phyloP scores from a whole-genome alignment of 2,329 filamentous ascomycete genomes.

The Fusarium camptoceras region DNA sequence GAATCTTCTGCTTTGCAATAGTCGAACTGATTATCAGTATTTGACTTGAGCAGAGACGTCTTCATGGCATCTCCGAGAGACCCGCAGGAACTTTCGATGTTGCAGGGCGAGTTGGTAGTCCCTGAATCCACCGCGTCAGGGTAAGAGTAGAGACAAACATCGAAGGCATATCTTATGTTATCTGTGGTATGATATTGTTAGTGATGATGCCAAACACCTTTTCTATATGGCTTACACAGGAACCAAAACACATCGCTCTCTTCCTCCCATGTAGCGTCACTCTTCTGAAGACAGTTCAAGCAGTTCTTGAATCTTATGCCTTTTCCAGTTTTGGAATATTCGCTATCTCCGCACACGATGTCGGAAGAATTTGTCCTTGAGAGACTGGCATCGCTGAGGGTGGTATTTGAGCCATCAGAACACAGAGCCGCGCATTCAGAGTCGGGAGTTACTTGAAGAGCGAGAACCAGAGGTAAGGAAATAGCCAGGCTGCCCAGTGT shows the following conservation, averaged over 20 bases:
- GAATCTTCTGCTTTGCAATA: slow-evolving; percentile 59
- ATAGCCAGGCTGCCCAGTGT: background rate
- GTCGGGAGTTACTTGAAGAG: slow-evolving; percentile 59
- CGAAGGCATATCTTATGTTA: slow-evolving; percentile 62
- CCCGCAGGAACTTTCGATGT: slow-evolving; percentile 56
- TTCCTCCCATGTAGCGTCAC: slow-evolving; percentile 44
- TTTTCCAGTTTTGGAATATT: slow-evolving; percentile 51
- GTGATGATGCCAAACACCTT: too few relatives aligned
- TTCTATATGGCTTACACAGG: slow-evolving; percentile 55
- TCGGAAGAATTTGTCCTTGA: slow-evolving; percentile 60
- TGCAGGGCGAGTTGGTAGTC: slow-evolving; percentile 57
- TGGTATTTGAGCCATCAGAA: slow-evolving; percentile 54
- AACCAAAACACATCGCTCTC: slow-evolving; percentile 54
- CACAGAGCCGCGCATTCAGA: slow-evolving; percentile 64
- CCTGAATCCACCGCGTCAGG: slow-evolving; percentile 49
- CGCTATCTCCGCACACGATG: slow-evolving; percentile 59
- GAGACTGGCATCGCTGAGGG: slow-evolving; percentile 47
- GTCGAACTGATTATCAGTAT: slow-evolving; percentile 48
- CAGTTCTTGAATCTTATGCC: slow-evolving; percentile 63
- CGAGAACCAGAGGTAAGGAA: background rate
- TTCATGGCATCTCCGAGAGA: slow-evolving; percentile 54
- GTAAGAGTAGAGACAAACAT: slow-evolving; percentile 59
- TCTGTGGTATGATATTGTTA: slow-evolving; percentile 51
- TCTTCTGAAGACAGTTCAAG: slow-evolving; percentile 60
- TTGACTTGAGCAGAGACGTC: slow-evolving; percentile 40